These are phyloP conservation scores for Lepidium africanum DNA, from an alignment of 345 rosid genomes.

Conservation along the genomic window DNA sequence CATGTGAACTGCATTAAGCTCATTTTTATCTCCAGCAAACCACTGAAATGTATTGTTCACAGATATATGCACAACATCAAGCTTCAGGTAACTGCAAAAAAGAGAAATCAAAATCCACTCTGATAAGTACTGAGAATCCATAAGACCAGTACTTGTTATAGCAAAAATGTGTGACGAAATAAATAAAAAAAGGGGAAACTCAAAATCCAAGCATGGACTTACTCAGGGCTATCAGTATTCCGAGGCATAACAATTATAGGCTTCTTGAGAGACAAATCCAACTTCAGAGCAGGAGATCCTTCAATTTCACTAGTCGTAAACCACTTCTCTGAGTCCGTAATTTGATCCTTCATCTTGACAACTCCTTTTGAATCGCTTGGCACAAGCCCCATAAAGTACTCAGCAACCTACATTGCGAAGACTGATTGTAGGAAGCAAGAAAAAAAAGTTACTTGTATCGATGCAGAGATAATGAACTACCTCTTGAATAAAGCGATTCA, in stretches of 20 bases:
- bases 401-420: slow-evolving; percentile 48
- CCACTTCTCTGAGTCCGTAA: slow-evolving; percentile 82
- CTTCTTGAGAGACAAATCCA: slow-evolving; percentile 81
- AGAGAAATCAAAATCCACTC: slow-evolving; percentile 12
- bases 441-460: slow-evolving; percentile 1
- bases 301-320: slow-evolving; percentile 82
- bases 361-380: slow-evolving; percentile 59
- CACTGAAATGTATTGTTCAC: slow-evolving; percentile 77
- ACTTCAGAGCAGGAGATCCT: slow-evolving; percentile 90
- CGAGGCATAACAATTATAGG: slow-evolving; percentile 98
- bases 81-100: slow-evolving; percentile 77
- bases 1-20: slow-evolving; percentile 74
- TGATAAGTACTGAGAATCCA: not conserved
- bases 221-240: slow-evolving; percentile 83
- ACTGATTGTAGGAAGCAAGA: slow-evolving; percentile 27
- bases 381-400: slow-evolving; percentile 89
- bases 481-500: slow-evolving; percentile 98
- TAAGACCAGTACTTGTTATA: not conserved
- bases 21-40: slow-evolving; percentile 68
- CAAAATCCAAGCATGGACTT: slow-evolving; percentile 33
- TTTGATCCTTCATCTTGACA: slow-evolving; percentile 77
- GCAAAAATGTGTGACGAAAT: slow-evolving; percentile 2
- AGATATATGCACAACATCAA: slow-evolving; percentile 92
- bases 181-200: not conserved
- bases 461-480: slow-evolving; percentile 34